These are phyloP conservation scores for Citrus cavaleriei DNA, from an alignment of 345 rosid species.

Conservation along the genomic window DNA sequence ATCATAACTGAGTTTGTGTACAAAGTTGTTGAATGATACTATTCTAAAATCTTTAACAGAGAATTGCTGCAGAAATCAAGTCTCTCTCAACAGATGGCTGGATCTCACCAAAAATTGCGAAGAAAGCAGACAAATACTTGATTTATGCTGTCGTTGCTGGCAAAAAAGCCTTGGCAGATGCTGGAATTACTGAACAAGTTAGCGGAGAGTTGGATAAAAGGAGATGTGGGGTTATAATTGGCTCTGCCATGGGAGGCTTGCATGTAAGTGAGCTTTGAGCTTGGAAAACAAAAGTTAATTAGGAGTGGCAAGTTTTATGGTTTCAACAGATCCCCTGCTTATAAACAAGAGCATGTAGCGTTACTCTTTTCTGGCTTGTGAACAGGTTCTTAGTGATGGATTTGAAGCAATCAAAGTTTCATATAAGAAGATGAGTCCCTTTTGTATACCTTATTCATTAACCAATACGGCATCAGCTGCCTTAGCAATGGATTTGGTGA, in stretches of 20 bases:
- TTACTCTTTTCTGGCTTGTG: no score
- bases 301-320: no score
- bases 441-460: constrained; percentile 49
- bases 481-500: constrained; percentile 57
- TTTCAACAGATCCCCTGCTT: background rate
- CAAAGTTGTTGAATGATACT: no score
- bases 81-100: no score
- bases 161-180: constrained; percentile 59
- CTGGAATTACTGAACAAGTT: constrained; percentile 44
- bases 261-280: constrained; percentile 24
- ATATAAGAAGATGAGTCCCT: constrained; percentile 50
- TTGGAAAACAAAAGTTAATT: no score
- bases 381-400: constrained; percentile 42
- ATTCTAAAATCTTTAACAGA: no score
- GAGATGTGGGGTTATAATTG: no score
- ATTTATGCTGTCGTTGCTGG: constrained; percentile 56
- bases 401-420: constrained; percentile 45
- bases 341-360: background rate
- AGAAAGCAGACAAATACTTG: constrained; percentile 58
- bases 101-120: no score
- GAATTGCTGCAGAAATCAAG: no score
- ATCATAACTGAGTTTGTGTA: background rate
- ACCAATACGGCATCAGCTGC: constrained; percentile 59
- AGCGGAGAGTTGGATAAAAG: constrained; percentile 38
- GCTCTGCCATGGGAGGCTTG: constrained; percentile 59